These are phyloP conservation scores for Astrocystis sublimbata DNA, from an alignment of 495 filamentous ascomycete genomes.

Conservation along the genomic window DNA sequence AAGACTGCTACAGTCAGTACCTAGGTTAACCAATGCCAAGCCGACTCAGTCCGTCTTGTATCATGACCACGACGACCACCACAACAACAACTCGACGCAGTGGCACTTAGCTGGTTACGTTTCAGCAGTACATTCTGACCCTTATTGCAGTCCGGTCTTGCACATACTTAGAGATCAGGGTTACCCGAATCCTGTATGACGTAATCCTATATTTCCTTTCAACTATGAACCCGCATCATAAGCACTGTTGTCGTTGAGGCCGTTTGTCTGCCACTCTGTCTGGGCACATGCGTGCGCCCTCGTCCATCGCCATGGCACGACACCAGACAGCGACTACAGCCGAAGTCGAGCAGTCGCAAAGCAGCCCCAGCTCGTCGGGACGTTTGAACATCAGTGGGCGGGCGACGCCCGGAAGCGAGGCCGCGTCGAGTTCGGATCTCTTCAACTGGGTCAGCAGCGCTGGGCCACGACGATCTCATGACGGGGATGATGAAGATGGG, in stretches of 20 bases:
- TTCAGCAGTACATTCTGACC: no score
- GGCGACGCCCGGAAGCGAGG: constrained; percentile 4
- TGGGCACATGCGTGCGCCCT: neutral
- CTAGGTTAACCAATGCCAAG: neutral
- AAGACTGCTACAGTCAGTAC: neutral
- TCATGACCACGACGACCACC: neutral
- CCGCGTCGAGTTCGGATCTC: neutral
- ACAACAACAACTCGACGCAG: neutral
- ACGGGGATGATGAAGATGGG: constrained; percentile 23
- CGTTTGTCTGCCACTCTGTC: neutral
- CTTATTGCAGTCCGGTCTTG: neutral
- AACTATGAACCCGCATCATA: neutral
- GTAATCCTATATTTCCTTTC: neutral
- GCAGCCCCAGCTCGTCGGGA: neutral
- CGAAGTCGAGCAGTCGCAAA: neutral
- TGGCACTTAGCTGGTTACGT: no score
- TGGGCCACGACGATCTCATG: neutral
- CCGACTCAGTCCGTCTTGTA: neutral
- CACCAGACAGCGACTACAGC: neutral
- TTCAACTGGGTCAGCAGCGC: neutral
- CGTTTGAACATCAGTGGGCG: constrained; percentile 1
- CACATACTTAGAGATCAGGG: neutral
- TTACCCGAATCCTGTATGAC: neutral
- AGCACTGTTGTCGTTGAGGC: neutral
- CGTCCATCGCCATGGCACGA: neutral